phyloP scores from a whole-genome alignment of 352 stramenopile genomes.

The Phytophthora gonapodyides region DNA sequence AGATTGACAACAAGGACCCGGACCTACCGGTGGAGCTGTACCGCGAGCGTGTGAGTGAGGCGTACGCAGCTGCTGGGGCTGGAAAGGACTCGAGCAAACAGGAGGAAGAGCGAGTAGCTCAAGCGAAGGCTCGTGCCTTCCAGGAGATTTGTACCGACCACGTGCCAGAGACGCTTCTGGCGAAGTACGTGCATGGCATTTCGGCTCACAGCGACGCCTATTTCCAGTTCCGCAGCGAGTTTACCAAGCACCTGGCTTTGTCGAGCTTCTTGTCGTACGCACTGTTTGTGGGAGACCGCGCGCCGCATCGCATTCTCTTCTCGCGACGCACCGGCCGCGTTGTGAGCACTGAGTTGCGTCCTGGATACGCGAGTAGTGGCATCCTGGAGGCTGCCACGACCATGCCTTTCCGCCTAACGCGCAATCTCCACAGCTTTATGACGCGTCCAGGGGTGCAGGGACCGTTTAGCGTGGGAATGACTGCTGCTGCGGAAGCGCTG shows the following conservation, averaged over 20 bases:
- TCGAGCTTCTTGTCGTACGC: slow-evolving; percentile 88
- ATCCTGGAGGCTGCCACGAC: slow-evolving; percentile 79
- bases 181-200: slow-evolving; percentile 86
- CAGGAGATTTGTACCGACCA: slow-evolving; percentile 79
- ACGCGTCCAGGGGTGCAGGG: slow-evolving; percentile 84
- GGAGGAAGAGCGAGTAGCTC: slow-evolving; percentile 65
- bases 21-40: slow-evolving; percentile 84
- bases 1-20: slow-evolving; percentile 67
- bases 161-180: slow-evolving; percentile 83
- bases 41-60: slow-evolving; percentile 71
- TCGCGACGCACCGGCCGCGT: slow-evolving; percentile 77
- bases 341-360: slow-evolving; percentile 86
- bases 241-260: slow-evolving; percentile 86
- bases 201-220: slow-evolving; percentile 77
- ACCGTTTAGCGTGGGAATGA: slow-evolving; percentile 85
- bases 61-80: slow-evolving; percentile 47
- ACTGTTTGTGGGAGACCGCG: slow-evolving; percentile 85
- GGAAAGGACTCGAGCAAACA: slow-evolving; percentile 46
- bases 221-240: slow-evolving; percentile 87
- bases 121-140: slow-evolving; percentile 74
- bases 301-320: slow-evolving; percentile 85
- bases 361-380: slow-evolving; percentile 80
- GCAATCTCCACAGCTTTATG: slow-evolving; percentile 90
- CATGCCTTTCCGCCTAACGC: slow-evolving; percentile 91
- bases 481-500: slow-evolving; percentile 77